Percentiles rank a stretch among this genome's conserved stretches.
Evolutionary conservation across 805 yeast genomes (phyloP).

Genomic region (Saccharomycopsis fodiens): DNA sequence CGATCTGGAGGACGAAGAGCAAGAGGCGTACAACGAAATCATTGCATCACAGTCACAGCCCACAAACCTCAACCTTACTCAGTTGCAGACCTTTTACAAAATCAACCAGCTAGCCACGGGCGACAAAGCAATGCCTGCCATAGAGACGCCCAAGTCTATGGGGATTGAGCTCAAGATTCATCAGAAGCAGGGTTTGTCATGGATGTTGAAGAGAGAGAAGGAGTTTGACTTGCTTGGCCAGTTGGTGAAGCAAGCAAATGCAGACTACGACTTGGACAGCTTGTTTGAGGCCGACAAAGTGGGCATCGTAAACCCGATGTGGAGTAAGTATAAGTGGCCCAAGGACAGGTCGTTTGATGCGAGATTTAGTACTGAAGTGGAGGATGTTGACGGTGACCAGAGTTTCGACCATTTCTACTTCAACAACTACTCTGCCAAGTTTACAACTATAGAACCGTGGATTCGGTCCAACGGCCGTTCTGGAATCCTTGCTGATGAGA

Average conservation of each 20-base stretch:
- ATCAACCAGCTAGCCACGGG: slow-evolving; percentile 60
- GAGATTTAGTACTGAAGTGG: slow-evolving; percentile 24
- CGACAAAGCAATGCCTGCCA: slow-evolving; percentile 51
- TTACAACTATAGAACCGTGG: slow-evolving; percentile 60
- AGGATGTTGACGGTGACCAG: slow-evolving; percentile 21
- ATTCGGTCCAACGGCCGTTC: slow-evolving; percentile 40
- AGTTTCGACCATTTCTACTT: slow-evolving; percentile 49
- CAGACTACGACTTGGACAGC: slow-evolving; percentile 17
- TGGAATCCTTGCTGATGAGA: slow-evolving; percentile 96
- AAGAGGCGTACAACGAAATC: no score
- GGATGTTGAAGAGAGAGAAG: slow-evolving; percentile 82
- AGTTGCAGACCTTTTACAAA: slow-evolving; percentile 65
- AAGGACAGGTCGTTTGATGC: slow-evolving; percentile 30
- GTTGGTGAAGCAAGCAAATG: slow-evolving; percentile 22
- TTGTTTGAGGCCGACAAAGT: slow-evolving; percentile 33
- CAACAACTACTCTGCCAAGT: slow-evolving; percentile 72
- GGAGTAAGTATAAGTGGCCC: slow-evolving; percentile 81
- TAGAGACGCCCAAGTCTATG: slow-evolving; percentile 42
- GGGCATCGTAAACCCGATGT: slow-evolving; percentile 70
- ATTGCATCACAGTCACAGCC: no score
- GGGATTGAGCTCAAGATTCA: slow-evolving; percentile 57
- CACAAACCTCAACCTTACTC: slow-evolving; percentile 51
- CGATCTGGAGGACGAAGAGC: slow-evolving; percentile 22
- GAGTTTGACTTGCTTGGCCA: slow-evolving; percentile 41
- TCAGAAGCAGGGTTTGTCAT: slow-evolving; percentile 77